These are phyloP conservation scores for Rutidosis leptorrhynchoides DNA, from an alignment of 129 eudicot genomes.

Conservation along the genomic window DNA sequence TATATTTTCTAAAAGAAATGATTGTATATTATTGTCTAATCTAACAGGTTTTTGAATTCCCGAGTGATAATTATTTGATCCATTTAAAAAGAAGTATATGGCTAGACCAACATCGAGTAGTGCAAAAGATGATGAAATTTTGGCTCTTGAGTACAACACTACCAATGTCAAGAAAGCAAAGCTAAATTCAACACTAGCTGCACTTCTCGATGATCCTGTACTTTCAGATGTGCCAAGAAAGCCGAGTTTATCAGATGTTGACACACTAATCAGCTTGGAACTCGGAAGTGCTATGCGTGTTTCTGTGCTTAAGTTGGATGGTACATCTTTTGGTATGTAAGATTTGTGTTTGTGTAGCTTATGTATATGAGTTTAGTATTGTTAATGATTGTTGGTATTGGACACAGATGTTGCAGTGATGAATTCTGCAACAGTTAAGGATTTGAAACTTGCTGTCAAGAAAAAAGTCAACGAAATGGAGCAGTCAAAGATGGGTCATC, in stretches of 20 bases:
- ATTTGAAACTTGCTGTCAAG: too few relatives aligned
- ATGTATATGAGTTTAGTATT: conserved; percentile 30
- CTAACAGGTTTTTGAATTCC: too few relatives aligned
- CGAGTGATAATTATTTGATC: too few relatives aligned
- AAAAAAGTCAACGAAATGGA: too few relatives aligned
- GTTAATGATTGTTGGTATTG: not conserved
- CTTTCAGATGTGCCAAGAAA: conserved; percentile 77
- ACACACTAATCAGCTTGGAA: conserved; percentile 83
- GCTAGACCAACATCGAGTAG: conserved; percentile 21
- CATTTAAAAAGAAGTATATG: conserved; percentile 10
- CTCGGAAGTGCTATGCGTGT: too few relatives aligned
- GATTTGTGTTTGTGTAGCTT: conserved; percentile 3
- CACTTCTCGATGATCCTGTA: conserved; percentile 79
- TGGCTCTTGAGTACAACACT: conserved; percentile 43
- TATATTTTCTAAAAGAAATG: too few relatives aligned
- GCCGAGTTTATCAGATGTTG: conserved; percentile 73
- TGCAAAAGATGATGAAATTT: conserved; percentile 36
- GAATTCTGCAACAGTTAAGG: too few relatives aligned
- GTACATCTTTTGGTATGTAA: conserved; percentile 70
- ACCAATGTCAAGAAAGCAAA: too few relatives aligned
- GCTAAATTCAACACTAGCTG: conserved; percentile 64
- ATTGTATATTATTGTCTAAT: too few relatives aligned
- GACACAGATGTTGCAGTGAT: too few relatives aligned
- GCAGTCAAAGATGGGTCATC: conserved; percentile 99
- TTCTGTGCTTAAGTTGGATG: too few relatives aligned